Evolutionary conservation across 2,329 filamentous ascomycete genomes (phyloP), one percentile per base, ranked within the genome.

Genomic region (Neoascochyta sp.): DNA sequence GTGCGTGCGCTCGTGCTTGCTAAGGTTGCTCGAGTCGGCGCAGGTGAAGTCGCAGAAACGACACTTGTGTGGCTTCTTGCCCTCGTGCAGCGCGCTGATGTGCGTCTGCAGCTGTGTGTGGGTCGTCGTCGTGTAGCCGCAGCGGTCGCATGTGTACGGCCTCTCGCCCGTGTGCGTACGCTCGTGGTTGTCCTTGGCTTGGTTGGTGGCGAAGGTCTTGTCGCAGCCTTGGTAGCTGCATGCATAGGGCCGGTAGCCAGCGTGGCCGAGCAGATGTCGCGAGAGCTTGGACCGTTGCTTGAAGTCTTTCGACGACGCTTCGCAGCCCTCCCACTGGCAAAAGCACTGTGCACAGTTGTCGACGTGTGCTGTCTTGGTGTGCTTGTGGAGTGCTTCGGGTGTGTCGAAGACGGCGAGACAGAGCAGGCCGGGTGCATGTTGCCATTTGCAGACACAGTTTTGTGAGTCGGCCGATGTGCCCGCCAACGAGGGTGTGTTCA

Each of bases 101-200:
- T 64, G 61, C 6, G 60, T 63, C 39, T 62, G 55, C 9, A 61
- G 27, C 24, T 63, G 60, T 4, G 61, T 64, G 19, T 61, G 57
- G n/a, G 61, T 64, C 0, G 61, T 63, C 2, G 60, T 62, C 1
- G 52, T 60, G 26, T 62, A 63, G 2, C 50, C 54, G 28, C 61
- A 64, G 11, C 52, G 46, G 18, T 59, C 50, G 27, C 61, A 64
- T 6, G 52, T 47, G 17, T 63, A 63, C 3, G 61, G 61, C 9
- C 57, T 45, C 19, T 57, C 52, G 10, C 60, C 60, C 0, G 57
- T 62, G 26, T 64, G 61, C 3, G 60, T 63, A 6, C 60, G 49
- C 34, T 62, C 54, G 24, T 64, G 61, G 22, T 64, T 64, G 22
- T 63, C 58, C 28, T 62, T 58, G n/a, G 59, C 59, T 43, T 64